Evolutionary conservation across 192 early-diverging fungal genomes (phyloP).

Genomic region (Mortierella claussenii): DNA sequence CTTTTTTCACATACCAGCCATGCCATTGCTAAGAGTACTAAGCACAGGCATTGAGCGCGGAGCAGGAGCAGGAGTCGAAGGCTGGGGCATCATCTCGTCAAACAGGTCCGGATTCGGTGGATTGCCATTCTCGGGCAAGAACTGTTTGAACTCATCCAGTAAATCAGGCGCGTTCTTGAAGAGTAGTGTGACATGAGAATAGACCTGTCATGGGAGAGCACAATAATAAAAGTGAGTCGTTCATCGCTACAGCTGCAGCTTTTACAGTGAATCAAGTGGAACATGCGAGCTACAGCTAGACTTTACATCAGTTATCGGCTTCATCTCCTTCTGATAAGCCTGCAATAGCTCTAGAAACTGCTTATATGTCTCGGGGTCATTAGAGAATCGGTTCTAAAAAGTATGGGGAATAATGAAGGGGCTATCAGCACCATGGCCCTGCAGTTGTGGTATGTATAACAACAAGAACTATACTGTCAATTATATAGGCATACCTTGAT

Average conservation of each 20-base stretch:
- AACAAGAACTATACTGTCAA: background rate
- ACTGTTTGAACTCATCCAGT: slow-evolving; percentile 98
- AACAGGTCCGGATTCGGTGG: slow-evolving; percentile 56
- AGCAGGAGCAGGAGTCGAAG: slow-evolving; percentile 45
- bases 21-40: slow-evolving; percentile 60
- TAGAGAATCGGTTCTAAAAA: slow-evolving; percentile 85
- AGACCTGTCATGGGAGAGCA: slow-evolving; percentile 67
- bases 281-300: background rate
- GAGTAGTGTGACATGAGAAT: slow-evolving; percentile 90
- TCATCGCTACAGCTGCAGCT: no score
- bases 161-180: slow-evolving; percentile 91
- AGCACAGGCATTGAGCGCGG: slow-evolving; percentile 53
- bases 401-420: no score
- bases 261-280: no score
- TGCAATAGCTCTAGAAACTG: slow-evolving; percentile 98
- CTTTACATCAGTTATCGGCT: slow-evolving; percentile 91
- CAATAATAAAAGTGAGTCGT: no score
- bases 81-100: slow-evolving; percentile 52
- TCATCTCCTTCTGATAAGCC: slow-evolving; percentile 96
- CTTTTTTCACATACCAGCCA: slow-evolving; percentile 57
- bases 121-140: slow-evolving; percentile 90
- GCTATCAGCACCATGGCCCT: no score
- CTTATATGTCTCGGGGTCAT: slow-evolving; percentile 95
- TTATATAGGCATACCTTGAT: slow-evolving; percentile 97
- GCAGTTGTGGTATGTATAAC: background rate